phyloP scores from a whole-genome alignment of 805 yeast species.

The Hanseniaspora osmophila region DNA sequence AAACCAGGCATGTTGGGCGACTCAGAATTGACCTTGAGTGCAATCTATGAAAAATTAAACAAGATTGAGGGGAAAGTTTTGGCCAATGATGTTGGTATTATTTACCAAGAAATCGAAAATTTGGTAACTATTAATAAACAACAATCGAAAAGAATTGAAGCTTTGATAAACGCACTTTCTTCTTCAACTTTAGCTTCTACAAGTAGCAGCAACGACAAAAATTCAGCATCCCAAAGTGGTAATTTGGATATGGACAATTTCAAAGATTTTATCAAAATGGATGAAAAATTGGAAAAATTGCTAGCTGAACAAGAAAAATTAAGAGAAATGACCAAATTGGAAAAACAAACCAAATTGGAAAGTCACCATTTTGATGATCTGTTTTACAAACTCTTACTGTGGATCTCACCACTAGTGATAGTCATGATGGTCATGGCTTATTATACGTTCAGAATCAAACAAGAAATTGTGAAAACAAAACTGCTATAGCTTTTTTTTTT shows the following conservation, averaged over 20 bases:
- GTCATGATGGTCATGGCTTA: slow-evolving; percentile 22
- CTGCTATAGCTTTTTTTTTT: slow-evolving; percentile 11
- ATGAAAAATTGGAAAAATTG: slow-evolving; percentile 18
- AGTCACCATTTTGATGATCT: slow-evolving; percentile 23
- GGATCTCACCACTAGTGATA: slow-evolving; percentile 19
- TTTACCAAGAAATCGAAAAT: slow-evolving; percentile 15
- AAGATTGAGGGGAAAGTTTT: slow-evolving; percentile 22
- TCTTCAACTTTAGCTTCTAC: background rate
- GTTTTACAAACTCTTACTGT: slow-evolving; percentile 15
- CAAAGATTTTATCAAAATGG: slow-evolving; percentile 16
- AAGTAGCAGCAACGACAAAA: background rate
- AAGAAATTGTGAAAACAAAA: slow-evolving; percentile 23
- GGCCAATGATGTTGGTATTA: slow-evolving; percentile 19
- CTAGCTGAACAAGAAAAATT: slow-evolving; percentile 19
- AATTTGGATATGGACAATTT: slow-evolving; percentile 6
- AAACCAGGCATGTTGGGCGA: slow-evolving; percentile 12
- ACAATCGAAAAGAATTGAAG: slow-evolving; percentile 12
- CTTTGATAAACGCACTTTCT: slow-evolving; percentile 8
- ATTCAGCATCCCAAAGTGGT: background rate
- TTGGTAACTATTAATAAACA: slow-evolving; percentile 14
- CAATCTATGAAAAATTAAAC: slow-evolving; percentile 16
- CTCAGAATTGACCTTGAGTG: slow-evolving; percentile 13
- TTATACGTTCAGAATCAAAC: slow-evolving; percentile 22
- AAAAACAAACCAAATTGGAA: slow-evolving; percentile 3
- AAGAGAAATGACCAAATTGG: slow-evolving; percentile 14